phyloP scores from a whole-genome alignment of 345 rosid genomes.

The Bruguiera gymnorhiza region DNA sequence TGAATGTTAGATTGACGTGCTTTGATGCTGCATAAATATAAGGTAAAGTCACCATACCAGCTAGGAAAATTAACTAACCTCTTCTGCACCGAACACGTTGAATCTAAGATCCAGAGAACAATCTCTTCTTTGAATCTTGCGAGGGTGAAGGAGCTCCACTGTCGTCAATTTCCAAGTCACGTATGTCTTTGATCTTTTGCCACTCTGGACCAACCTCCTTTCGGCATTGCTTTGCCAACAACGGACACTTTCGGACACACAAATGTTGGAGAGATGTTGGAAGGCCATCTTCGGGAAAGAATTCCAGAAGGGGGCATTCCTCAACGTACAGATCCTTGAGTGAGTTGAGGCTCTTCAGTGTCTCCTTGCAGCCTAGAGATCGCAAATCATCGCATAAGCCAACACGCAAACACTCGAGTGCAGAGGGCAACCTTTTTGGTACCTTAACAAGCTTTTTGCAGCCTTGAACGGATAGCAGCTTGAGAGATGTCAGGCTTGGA shows the following conservation, averaged over 20 bases:
- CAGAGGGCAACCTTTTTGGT: slow-evolving; percentile 14
- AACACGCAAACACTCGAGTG: slow-evolving; percentile 19
- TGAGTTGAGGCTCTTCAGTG: slow-evolving; percentile 20
- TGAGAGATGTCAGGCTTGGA: slow-evolving; percentile 19
- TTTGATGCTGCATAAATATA: too few species aligned
- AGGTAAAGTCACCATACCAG: too few species aligned
- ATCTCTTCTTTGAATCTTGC: neutral
- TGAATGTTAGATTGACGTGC: too few species aligned
- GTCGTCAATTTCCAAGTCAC: slow-evolving; percentile 8
- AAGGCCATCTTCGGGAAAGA: slow-evolving; percentile 33
- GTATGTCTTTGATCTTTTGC: slow-evolving; percentile 1
- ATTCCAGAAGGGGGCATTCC: slow-evolving; percentile 25
- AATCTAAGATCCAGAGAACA: neutral
- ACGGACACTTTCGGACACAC: slow-evolving; percentile 11
- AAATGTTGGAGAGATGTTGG: slow-evolving; percentile 27
- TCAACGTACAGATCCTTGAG: slow-evolving; percentile 31
- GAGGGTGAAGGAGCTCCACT: neutral
- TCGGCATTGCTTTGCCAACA: neutral
- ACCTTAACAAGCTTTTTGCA: slow-evolving; percentile 22
- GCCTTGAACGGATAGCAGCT: slow-evolving; percentile 22
- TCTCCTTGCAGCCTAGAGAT: slow-evolving; percentile 16
- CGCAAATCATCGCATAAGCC: slow-evolving; percentile 16
- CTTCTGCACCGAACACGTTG: neutral
- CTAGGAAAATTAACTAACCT: neutral
- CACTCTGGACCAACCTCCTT: slow-evolving; percentile 2